Conservation (phyloP, 345 rosid genomes). For the Eutrema yunnanense region DNA sequence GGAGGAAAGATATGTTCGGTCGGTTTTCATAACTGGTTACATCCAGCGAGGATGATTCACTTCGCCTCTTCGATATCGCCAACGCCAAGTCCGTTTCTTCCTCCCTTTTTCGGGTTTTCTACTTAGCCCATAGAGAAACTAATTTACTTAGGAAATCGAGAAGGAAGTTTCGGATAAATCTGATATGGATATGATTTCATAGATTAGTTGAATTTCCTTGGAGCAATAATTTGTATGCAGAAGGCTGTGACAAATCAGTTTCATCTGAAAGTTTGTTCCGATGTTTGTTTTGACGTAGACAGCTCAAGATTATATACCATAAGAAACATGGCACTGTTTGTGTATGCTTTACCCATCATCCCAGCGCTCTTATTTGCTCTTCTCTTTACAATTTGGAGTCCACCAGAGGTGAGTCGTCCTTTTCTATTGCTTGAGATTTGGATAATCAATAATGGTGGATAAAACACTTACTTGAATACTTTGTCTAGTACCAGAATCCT, state of each 20-base stretch:
- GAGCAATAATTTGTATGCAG: neutral
- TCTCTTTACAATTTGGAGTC: conserved; percentile 65
- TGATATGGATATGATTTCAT: neutral
- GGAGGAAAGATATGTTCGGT: conserved; percentile 77
- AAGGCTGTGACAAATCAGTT: neutral
- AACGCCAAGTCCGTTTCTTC: conserved; percentile 66
- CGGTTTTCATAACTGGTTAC: conserved; percentile 81
- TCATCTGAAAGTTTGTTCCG: conserved; percentile 3
- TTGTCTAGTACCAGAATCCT: conserved; percentile 47
- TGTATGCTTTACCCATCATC: conserved; percentile 91
- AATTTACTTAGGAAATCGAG: neutral
- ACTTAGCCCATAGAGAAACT: neutral
- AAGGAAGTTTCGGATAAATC: neutral
- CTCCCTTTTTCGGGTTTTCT: neutral
- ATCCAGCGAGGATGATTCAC: conserved; percentile 88
- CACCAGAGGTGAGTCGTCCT: conserved; percentile 53
- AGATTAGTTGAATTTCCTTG: neutral
- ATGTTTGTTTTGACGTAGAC: conserved; percentile 32
- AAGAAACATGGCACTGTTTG: conserved; percentile 88
- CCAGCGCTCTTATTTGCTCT: conserved; percentile 87
- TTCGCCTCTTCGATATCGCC: conserved; percentile 78
- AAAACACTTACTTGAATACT: neutral
- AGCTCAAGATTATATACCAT: conserved; percentile 84
- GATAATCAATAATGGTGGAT: neutral
- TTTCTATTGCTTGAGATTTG: neutral